Evolutionary conservation across 2,329 filamentous ascomycete species (phyloP), one percentile per base, ranked within the genome.

Genomic region (Trichophyton verrucosum): DNA sequence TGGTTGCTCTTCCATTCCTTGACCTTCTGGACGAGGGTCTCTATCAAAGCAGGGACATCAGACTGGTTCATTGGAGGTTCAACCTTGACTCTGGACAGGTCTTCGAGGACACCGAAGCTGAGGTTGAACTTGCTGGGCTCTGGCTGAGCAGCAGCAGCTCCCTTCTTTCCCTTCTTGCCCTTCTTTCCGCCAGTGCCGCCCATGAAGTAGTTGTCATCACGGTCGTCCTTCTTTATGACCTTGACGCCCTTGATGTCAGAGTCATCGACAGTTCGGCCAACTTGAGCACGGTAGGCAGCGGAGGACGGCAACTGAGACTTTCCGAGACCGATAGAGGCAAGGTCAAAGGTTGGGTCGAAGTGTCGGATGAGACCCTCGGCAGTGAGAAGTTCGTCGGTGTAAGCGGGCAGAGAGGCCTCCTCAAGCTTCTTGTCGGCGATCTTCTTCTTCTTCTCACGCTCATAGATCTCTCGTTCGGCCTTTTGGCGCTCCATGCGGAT

Each of bases 1-100:
- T 97, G 94, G 76, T 96, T 88, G 59, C 83, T 80, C 81, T 95
- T 96, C 91, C 92, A 99, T 75, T 87, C 81, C 33, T 85, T 85
- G 59, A 97, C 81, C 83, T 97, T 97, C 71, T 85, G 88, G 77
- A 92, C 91, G 69, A 97, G 83, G 80, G 96, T 92, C 80, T 96
- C 91, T 55, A 89, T 78, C 13, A 88, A 84, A 63, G 80, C 79
- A 27, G 91, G 85, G 13, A 97, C 86, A 69, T 96, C 92, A 60
- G 85, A 81, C 70, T 90, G 84, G 75, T 85, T 88, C 82, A 92
- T 90, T 36, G 94, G 94, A 59, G 92, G 88, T 62, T 96, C 87
- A 67, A 97, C 84, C 68, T 86, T 86, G 72, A 97, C 82, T 75
- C 88, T 87, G 66, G 84, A 80, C 66, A 95, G 88, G 75, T 96